These are phyloP conservation scores for Ceratocystis papillata DNA, from an alignment of 2,329 filamentous ascomycete genomes.

Conservation along the genomic window DNA sequence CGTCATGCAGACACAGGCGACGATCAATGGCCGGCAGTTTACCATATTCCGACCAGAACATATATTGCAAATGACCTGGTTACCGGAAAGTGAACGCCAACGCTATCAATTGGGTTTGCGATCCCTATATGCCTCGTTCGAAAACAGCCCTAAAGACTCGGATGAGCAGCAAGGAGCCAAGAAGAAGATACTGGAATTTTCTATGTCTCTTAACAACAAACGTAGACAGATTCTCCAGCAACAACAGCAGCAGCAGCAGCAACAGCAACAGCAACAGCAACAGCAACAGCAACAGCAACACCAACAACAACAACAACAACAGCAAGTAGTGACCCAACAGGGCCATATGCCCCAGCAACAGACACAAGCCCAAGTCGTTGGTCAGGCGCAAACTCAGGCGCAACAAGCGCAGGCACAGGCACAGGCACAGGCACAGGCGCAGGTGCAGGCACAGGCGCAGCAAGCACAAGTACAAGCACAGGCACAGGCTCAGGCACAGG, in stretches of 20 bases:
- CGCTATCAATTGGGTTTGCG: slow-evolving; percentile 50
- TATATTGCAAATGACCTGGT: slow-evolving; percentile 40
- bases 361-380: slow-evolving; percentile 24
- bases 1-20: slow-evolving; percentile 27
- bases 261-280: slow-evolving; percentile 34
- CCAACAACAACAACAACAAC: slow-evolving; percentile 34
- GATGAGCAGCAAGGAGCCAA: slow-evolving; percentile 41
- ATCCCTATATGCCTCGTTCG: slow-evolving; percentile 44
- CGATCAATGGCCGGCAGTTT: slow-evolving; percentile 27
- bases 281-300: slow-evolving; percentile 33
- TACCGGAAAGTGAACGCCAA: slow-evolving; percentile 45
- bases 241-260: slow-evolving; percentile 32
- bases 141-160: slow-evolving; percentile 39
- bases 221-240: slow-evolving; percentile 29
- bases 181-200: slow-evolving; percentile 51
- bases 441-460: slow-evolving; percentile 26
- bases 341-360: slow-evolving; percentile 27
- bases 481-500: slow-evolving; percentile 25
- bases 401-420: slow-evolving; percentile 30
- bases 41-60: slow-evolving; percentile 43
- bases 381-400: slow-evolving; percentile 28
- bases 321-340: slow-evolving; percentile 28
- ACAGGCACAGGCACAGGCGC: slow-evolving; percentile 28
- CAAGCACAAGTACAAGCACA: slow-evolving; percentile 23
- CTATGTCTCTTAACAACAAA: slow-evolving; percentile 45